phyloP scores from a whole-genome alignment of 306 rosid genomes.

The Quercus berberidifolia region DNA sequence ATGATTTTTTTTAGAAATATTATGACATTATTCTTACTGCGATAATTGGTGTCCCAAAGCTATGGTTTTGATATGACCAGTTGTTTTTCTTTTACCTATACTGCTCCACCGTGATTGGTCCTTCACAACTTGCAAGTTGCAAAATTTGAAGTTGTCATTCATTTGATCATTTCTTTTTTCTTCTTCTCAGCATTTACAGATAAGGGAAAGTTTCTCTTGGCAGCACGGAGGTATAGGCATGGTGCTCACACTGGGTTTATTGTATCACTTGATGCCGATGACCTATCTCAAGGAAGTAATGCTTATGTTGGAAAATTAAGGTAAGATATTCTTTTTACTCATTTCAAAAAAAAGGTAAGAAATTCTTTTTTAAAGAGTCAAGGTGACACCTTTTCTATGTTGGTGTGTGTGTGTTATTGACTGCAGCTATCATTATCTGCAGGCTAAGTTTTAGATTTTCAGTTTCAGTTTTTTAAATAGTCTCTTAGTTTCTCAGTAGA shows the following conservation, averaged over 20 bases:
- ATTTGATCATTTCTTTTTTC: background rate
- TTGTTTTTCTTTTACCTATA: background rate
- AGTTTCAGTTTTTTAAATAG: background rate
- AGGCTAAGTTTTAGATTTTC: background rate
- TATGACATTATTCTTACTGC: background rate
- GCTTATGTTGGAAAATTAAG: conserved; percentile 95
- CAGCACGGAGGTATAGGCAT: conserved; percentile 85
- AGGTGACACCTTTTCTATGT: background rate
- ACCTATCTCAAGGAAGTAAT: conserved; percentile 92
- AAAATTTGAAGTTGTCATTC: conserved; percentile 8
- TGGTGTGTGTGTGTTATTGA: background rate
- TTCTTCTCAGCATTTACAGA: conserved; percentile 75
- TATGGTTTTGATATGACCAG: background rate
- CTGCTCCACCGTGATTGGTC: conserved; percentile 2
- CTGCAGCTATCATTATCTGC: background rate
- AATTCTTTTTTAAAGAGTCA: conserved; percentile 1
- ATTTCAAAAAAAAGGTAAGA: conserved; percentile 16
- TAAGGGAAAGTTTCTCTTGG: conserved; percentile 88
- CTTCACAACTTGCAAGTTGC: conserved; percentile 11
- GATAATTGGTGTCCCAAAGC: background rate
- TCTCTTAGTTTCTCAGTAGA: background rate
- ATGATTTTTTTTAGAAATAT: background rate
- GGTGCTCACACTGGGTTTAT: conserved; percentile 89
- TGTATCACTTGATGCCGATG: conserved; percentile 88
- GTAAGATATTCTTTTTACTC: conserved; percentile 32